These are phyloP conservation scores for Fagus crenata DNA, from an alignment of 306 rosid species.

Conservation along the genomic window DNA sequence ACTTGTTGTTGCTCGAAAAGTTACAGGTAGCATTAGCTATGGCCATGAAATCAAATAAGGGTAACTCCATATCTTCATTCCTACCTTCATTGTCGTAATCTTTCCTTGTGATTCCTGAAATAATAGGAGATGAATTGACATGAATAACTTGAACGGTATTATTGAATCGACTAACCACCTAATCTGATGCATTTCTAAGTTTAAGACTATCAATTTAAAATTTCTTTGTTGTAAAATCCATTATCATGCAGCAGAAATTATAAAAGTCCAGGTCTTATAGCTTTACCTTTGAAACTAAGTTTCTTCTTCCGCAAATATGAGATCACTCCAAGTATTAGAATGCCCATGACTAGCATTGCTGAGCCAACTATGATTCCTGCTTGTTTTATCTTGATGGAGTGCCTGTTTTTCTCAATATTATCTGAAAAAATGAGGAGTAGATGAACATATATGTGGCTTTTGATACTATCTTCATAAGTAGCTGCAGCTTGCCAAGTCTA, in stretches of 20 bases:
- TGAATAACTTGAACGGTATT: neutral
- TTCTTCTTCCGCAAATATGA: neutral
- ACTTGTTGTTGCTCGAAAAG: conserved; percentile 47
- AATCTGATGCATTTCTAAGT: neutral
- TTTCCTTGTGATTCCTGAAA: neutral
- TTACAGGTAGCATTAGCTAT: conserved; percentile 45
- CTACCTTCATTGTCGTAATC: neutral
- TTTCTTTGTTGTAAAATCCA: neutral
- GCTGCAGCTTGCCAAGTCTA: too few relatives aligned
- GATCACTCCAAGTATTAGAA: neutral
- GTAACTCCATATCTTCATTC: conserved; percentile 48
- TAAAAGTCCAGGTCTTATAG: neutral
- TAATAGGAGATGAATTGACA: neutral
- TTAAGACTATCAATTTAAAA: too few relatives aligned
- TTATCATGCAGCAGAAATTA: neutral
- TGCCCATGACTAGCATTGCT: neutral
- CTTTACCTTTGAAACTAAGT: neutral
- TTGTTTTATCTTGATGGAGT: neutral
- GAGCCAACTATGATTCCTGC: neutral
- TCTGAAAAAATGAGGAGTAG: neutral
- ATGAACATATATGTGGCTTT: too few relatives aligned
- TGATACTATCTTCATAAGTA: too few relatives aligned
- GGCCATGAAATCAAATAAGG: conserved; percentile 33
- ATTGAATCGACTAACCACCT: neutral
- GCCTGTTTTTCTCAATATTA: neutral